A percentile compares a stretch with the other conserved stretches of the same genome.
These are phyloP conservation scores for Beta vulgaris DNA, from an alignment of 148 eudicot genomes.

Conservation along the genomic window DNA sequence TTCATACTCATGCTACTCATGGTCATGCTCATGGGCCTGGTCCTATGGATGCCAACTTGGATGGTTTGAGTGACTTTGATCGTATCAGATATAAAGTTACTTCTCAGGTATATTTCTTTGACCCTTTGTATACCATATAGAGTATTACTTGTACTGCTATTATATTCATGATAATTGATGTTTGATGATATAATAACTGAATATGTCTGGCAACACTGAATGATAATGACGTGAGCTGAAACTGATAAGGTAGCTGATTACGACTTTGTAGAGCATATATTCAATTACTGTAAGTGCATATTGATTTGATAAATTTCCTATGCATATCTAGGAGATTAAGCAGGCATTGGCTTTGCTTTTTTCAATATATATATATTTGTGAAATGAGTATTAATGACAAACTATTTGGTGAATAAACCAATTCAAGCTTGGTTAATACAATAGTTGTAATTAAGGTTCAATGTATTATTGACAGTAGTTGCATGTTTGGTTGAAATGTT, in stretches of 20 bases:
- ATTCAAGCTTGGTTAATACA: neutral
- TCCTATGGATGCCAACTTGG: neutral
- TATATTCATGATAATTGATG: too few species aligned
- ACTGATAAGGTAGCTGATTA: too few species aligned
- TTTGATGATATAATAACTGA: too few species aligned
- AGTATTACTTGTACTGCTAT: neutral
- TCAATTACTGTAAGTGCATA: too few species aligned
- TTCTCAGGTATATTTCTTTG: slow-evolving; percentile 17
- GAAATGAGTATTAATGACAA: too few species aligned
- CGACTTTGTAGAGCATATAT: too few species aligned
- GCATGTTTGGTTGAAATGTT: neutral
- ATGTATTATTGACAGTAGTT: neutral
- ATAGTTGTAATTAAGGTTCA: neutral
- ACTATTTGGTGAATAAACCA: neutral
- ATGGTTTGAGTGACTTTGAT: slow-evolving; percentile 18
- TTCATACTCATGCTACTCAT: slow-evolving; percentile 19
- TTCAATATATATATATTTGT: too few species aligned
- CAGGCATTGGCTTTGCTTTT: too few species aligned
- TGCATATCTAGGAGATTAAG: too few species aligned
- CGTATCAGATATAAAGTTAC: slow-evolving; percentile 26
- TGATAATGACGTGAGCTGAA: too few species aligned
- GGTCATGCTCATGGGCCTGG: slow-evolving; percentile 26
- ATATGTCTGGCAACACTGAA: too few species aligned
- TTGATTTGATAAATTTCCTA: too few species aligned
- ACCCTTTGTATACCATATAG: neutral